Evolutionary conservation across 1,284 basidiomycete genomes (phyloP).

Genomic region (Marasmius oreades): DNA sequence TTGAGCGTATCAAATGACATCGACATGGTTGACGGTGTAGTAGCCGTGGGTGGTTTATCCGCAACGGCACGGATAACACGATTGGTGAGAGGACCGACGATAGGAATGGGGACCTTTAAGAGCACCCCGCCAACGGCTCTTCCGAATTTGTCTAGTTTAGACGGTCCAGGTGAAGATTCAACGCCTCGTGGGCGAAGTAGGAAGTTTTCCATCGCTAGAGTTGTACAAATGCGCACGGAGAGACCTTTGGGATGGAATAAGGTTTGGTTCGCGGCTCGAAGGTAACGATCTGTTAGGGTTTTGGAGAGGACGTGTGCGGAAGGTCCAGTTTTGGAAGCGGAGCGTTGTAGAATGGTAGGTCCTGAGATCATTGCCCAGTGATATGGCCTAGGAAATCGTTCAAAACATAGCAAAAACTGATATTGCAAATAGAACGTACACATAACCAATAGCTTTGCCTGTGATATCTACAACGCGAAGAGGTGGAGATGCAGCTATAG

Average conservation of each 20-base stretch:
- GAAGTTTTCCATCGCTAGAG: slow-evolving; percentile 20
- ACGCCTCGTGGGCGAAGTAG: too few species aligned
- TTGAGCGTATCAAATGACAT: not conserved
- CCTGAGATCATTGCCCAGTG: slow-evolving; percentile 24
- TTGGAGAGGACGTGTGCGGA: slow-evolving; percentile 25
- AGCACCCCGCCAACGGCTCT: slow-evolving; percentile 15
- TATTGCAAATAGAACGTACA: slow-evolving; percentile 19
- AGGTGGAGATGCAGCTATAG: slow-evolving; percentile 19
- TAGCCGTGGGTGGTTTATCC: slow-evolving; percentile 14
- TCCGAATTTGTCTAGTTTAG: slow-evolving; percentile 14
- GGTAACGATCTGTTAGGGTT: slow-evolving; percentile 27
- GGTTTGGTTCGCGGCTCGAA: slow-evolving; percentile 23
- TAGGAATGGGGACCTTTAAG: slow-evolving; percentile 14
- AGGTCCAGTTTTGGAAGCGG: slow-evolving; percentile 16
- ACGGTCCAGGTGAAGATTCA: not conserved
- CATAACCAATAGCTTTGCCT: slow-evolving; percentile 19
- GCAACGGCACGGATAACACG: slow-evolving; percentile 12
- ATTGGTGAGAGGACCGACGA: slow-evolving; percentile 1
- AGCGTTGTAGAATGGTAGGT: slow-evolving; percentile 9
- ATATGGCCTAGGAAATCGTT: too few species aligned
- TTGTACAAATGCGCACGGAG: slow-evolving; percentile 25
- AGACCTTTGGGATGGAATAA: slow-evolving; percentile 24
- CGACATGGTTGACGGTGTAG: slow-evolving; percentile 6
- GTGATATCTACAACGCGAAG: slow-evolving; percentile 19
- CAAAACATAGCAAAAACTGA: too few species aligned